Evolutionary conservation across 2,329 filamentous ascomycete species (phyloP).

Genomic region (Apiospora malaysiana): DNA sequence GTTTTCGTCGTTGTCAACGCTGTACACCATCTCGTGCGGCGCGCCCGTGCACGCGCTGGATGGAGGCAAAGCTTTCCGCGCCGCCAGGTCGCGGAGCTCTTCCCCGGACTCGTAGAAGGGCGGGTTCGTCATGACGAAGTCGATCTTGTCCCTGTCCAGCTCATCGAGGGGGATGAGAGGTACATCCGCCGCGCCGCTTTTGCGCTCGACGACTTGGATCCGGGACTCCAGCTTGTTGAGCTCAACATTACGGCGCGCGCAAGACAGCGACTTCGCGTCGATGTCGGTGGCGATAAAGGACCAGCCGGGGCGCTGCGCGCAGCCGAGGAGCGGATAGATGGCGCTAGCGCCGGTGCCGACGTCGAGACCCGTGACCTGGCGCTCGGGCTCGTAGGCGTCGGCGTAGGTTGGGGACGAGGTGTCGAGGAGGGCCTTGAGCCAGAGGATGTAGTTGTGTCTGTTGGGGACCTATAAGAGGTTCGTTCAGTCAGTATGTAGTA

Average conservation of each 20-base stretch:
- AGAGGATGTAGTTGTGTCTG: conserved; percentile 88
- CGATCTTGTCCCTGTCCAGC: conserved; percentile 58
- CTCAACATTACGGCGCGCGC: conserved; percentile 70
- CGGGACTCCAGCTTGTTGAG: conserved; percentile 68
- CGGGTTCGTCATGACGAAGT: conserved; percentile 93
- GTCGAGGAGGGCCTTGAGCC: conserved; percentile 84
- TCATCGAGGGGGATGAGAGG: conserved; percentile 67
- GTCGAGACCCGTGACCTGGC: conserved; percentile 74
- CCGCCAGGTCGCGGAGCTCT: conserved; percentile 71
- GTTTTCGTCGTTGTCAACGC: no score
- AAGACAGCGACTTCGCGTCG: conserved; percentile 71
- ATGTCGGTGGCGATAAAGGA: conserved; percentile 80
- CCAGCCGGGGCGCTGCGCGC: conserved; percentile 71
- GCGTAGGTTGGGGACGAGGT: conserved; percentile 59
- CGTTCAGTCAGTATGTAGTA: conserved; percentile 7
- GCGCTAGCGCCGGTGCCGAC: conserved; percentile 90
- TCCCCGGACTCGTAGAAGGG: conserved; percentile 84
- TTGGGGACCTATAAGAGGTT: conserved; percentile 57
- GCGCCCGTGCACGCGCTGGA: conserved; percentile 79
- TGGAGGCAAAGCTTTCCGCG: conserved; percentile 70
- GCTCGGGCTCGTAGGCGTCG: conserved; percentile 48
- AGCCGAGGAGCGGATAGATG: conserved; percentile 88
- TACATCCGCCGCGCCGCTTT: conserved; percentile 47
- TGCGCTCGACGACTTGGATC: conserved; percentile 67
- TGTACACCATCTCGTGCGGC: conserved; percentile 81